phyloP scores from a whole-genome alignment of 768 basidiomycete genomes.

The Pluteus cervinus region DNA sequence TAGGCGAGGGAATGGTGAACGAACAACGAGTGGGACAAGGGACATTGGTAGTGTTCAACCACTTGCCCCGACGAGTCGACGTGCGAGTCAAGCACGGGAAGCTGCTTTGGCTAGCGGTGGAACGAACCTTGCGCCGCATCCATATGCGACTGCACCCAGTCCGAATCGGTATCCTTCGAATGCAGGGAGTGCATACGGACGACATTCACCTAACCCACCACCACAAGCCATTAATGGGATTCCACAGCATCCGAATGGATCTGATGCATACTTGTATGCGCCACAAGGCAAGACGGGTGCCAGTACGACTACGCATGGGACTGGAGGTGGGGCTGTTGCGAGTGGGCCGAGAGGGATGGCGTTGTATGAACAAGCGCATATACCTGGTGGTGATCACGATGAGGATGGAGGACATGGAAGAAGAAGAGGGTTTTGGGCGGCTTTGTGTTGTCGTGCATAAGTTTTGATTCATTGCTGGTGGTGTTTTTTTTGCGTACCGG shows the following conservation, averaged over 20 bases:
- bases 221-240: slow-evolving; percentile 32
- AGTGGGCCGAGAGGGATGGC: slow-evolving; percentile 47
- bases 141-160: slow-evolving; percentile 64
- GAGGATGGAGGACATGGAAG: slow-evolving; percentile 62
- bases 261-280: slow-evolving; percentile 67
- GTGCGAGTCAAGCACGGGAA: slow-evolving; percentile 60
- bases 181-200: slow-evolving; percentile 42
- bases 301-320: slow-evolving; percentile 40
- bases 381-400: slow-evolving; percentile 54
- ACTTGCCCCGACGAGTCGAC: slow-evolving; percentile 58
- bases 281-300: slow-evolving; percentile 46
- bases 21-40: slow-evolving; percentile 41
- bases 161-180: slow-evolving; percentile 48
- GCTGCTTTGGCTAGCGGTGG: no score
- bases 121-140: slow-evolving; percentile 52
- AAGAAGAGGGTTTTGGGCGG: slow-evolving; percentile 55
- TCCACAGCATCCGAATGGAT: slow-evolving; percentile 42
- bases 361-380: slow-evolving; percentile 62
- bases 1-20: slow-evolving; percentile 41
- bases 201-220: slow-evolving; percentile 45
- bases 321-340: slow-evolving; percentile 26
- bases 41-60: slow-evolving; percentile 64
- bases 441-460: slow-evolving; percentile 68
- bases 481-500: slow-evolving; percentile 22
- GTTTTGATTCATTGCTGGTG: slow-evolving; percentile 9